Evolutionary conservation across 805 yeast genomes (phyloP), one percentile per base, ranked within the genome.

Genomic region (Barnettozyma botsteinii): DNA sequence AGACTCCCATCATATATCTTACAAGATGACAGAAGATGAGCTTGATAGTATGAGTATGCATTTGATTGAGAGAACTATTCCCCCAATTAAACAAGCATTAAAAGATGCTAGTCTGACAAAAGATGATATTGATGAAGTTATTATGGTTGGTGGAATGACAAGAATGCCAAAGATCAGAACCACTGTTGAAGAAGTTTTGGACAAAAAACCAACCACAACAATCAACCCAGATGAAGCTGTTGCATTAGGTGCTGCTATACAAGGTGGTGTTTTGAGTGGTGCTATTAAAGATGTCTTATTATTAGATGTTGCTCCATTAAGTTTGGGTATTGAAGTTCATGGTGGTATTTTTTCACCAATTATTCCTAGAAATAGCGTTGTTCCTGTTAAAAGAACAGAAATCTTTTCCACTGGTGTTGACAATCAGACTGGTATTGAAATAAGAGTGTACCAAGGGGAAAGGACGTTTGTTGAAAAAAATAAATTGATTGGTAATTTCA

Each of bases 221-320:
- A 85, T 85, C 11, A 85, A 85, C 57, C 94, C 95, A n/a, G 95
- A 85, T 60, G 95, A 85, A 62, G 89, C 93, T n/a, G 94, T 85
- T 36, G 93, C 94, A 33, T 64, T 85, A 49, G 95, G 95, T 56
- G 95, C 95, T 24, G 93, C 94, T 34, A 82, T 85, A 53, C 95
- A 85, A 65, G 95, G 91, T 54, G 94, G 89, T 51, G 81, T 85
- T 29, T 65, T 85, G 41, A 81, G 89, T 17, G 95, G 95, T 49
- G 87, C 84, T 52, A 81, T 85, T 40, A 80, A 77, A 62, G 83
- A 84, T 56, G 91, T 85, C 31, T 72, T 85, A 38, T 63, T 85
- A 40, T 69, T 85, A 50, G 95, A 85, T 62, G 93, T 85, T 18
- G 82, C 93, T 21, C 94, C 95, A 40, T 68, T 84, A 59, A 81